A percentile compares a stretch with the other conserved stretches of the same genome.
Conservation (phyloP, 352 stramenopile species). For the Phytophthora colocasiae region DNA sequence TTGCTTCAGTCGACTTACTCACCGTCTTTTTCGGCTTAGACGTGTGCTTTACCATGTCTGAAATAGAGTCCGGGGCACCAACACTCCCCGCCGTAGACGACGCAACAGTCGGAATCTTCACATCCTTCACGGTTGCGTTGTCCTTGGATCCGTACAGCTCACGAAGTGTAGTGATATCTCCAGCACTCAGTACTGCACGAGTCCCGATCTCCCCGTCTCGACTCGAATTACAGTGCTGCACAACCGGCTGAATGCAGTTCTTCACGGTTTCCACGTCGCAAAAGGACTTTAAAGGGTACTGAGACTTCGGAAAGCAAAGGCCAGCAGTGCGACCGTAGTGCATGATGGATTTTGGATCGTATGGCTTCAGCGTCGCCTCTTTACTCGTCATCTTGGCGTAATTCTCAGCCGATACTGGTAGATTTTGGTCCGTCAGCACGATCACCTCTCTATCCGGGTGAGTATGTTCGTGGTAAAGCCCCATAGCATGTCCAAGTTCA, state of each 20-base stretch:
- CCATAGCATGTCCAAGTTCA: conserved; percentile 71
- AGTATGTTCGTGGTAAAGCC: conserved; percentile 77
- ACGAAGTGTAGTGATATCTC: conserved; percentile 73
- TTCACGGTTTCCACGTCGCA: conserved; percentile 70
- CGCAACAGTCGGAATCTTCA: conserved; percentile 40
- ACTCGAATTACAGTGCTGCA: conserved; percentile 78
- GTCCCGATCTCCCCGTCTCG: conserved; percentile 67
- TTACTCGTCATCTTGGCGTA: conserved; percentile 62
- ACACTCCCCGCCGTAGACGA: conserved; percentile 24
- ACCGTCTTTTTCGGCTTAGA: conserved; percentile 7
- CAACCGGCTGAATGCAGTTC: conserved; percentile 73
- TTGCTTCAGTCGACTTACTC: conserved; percentile 8
- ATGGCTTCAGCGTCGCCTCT: conserved; percentile 65
- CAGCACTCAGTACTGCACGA: conserved; percentile 56
- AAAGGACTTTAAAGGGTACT: conserved; percentile 69
- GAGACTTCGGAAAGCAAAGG: conserved; percentile 74
- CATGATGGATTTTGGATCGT: conserved; percentile 82
- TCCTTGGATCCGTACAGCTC: conserved; percentile 58
- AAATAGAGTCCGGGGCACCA: conserved; percentile 22
- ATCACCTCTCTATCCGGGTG: conserved; percentile 75
- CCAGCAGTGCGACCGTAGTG: conserved; percentile 71
- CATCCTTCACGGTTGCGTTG: conserved; percentile 34
- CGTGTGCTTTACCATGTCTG: conserved; percentile 28
- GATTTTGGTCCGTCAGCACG: conserved; percentile 64
- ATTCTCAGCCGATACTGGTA: conserved; percentile 70